These are phyloP conservation scores for Silybum marianum DNA, from an alignment of 129 eudicot species.

Conservation along the genomic window DNA sequence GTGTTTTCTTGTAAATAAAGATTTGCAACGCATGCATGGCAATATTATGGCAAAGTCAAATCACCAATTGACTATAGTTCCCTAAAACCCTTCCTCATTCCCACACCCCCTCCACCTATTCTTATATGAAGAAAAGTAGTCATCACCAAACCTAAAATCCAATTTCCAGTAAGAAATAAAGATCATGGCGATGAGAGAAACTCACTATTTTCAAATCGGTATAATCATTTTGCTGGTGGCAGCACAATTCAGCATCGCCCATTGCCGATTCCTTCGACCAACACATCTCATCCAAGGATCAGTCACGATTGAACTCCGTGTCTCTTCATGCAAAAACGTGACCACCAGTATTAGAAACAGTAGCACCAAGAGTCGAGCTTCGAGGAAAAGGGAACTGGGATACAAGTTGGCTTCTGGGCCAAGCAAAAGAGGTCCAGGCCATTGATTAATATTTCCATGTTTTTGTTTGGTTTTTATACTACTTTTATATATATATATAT, in stretches of 20 bases:
- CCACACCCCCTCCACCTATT: background rate
- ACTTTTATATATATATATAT: too few relatives aligned
- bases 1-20: background rate
- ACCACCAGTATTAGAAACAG: background rate
- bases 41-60: background rate
- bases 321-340: background rate
- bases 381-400: background rate
- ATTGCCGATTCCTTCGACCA: background rate
- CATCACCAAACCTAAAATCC: background rate
- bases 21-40: background rate
- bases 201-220: slow-evolving; percentile 1
- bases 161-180: background rate
- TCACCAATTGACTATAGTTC: background rate
- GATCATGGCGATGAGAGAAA: background rate
- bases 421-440: slow-evolving; percentile 29
- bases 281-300: background rate
- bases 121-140: background rate
- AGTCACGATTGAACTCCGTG: background rate
- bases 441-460: background rate
- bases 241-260: slow-evolving; percentile 15
- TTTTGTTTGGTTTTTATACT: background rate
- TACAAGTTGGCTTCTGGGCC: slow-evolving; percentile 13
- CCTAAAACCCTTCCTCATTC: background rate
- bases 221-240: slow-evolving; percentile 5
- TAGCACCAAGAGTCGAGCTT: background rate